These are phyloP conservation scores for Geotrichum histeridarum DNA, from an alignment of 1,139 yeast genomes.

Conservation along the genomic window DNA sequence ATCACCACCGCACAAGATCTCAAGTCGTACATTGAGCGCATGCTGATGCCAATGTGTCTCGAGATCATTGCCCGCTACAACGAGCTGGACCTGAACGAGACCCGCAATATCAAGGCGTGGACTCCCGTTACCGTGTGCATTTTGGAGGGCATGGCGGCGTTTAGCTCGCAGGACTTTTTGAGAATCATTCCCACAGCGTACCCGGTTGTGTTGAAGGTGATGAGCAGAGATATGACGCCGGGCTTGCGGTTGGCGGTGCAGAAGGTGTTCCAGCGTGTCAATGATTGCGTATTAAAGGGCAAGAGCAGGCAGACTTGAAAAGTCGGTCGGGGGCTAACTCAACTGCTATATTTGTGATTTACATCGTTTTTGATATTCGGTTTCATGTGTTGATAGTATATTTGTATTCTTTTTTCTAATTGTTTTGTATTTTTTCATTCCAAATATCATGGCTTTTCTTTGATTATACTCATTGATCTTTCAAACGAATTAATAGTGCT, in stretches of 20 bases:
- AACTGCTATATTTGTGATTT: too few species aligned
- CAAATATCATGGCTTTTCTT: too few species aligned
- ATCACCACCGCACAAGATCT: conserved; percentile 13
- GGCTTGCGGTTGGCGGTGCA: conserved; percentile 57
- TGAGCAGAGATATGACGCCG: conserved; percentile 62
- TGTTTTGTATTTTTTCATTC: background rate
- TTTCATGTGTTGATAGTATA: background rate
- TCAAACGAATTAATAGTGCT: too few species aligned
- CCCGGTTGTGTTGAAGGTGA: conserved; percentile 56
- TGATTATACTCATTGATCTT: too few species aligned
- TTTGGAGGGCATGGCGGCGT: conserved; percentile 70
- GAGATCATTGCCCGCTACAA: conserved; percentile 65
- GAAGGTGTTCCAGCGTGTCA: conserved; percentile 11
- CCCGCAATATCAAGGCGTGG: conserved; percentile 78
- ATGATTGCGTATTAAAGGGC: conserved; percentile 16
- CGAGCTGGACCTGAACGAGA: conserved; percentile 63
- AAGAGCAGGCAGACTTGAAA: background rate
- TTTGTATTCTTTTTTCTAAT: background rate
- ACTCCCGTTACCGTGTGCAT: conserved; percentile 88
- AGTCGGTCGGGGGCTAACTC: background rate
- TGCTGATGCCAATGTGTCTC: conserved; percentile 59
- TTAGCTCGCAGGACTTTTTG: conserved; percentile 70
- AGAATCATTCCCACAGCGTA: conserved; percentile 43
- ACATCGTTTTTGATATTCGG: too few species aligned
- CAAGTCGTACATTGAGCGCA: conserved; percentile 15